Conservation (phyloP, 805 yeast genomes). For the Barnettozyma pratensis region DNA sequence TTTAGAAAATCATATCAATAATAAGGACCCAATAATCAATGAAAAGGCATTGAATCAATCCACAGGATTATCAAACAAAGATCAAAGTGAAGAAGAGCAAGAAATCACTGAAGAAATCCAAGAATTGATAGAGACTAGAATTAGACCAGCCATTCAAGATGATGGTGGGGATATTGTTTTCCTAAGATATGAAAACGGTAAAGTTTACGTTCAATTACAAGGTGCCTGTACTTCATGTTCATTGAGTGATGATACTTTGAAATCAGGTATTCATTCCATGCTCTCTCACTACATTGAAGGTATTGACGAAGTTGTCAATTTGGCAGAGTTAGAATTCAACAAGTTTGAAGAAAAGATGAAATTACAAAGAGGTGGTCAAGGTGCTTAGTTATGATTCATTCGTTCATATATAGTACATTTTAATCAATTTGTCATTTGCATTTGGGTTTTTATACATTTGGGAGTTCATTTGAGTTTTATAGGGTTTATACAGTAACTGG, state of each 20-base stretch:
- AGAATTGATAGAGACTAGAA: constrained; percentile 88
- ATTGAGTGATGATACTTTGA: constrained; percentile 83
- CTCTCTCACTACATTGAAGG: constrained; percentile 95
- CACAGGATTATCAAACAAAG: constrained; percentile 1
- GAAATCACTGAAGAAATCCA: constrained; percentile 87
- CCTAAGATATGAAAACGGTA: constrained; percentile 79
- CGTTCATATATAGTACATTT: not conserved
- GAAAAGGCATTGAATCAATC: constrained; percentile 8
- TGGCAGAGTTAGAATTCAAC: constrained; percentile 26
- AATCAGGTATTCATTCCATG: constrained; percentile 97
- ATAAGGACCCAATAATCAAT: constrained; percentile 28
- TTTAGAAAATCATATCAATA: constrained; percentile 31
- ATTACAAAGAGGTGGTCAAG: constrained; percentile 11
- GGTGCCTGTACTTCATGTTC: constrained; percentile 98
- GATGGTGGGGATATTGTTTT: constrained; percentile 97
- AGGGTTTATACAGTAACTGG: not conserved
- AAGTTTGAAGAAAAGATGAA: constrained; percentile 25
- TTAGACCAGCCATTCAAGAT: constrained; percentile 96
- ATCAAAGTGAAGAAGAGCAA: constrained; percentile 52
- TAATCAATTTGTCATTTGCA: not conserved
- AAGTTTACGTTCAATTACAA: constrained; percentile 80
- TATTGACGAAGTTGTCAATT: constrained; percentile 64
- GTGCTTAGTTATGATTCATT: not conserved
- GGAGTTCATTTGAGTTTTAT: not conserved
- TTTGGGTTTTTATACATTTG: not conserved